These are phyloP conservation scores for Penicillium decumbens DNA, from an alignment of 2,329 filamentous ascomycete genomes.

Conservation along the genomic window DNA sequence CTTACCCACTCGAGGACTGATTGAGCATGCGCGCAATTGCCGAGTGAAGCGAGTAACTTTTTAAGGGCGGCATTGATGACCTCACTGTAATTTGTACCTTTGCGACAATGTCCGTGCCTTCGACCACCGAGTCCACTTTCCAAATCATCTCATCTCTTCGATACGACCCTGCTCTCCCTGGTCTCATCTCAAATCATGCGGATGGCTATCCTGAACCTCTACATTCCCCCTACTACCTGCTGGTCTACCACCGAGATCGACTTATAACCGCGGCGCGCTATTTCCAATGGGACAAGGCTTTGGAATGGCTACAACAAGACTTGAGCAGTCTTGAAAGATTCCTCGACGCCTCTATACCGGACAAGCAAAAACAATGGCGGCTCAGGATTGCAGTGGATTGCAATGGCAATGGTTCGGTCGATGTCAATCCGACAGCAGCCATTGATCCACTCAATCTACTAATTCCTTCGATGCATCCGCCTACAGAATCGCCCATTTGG, in stretches of 20 bases:
- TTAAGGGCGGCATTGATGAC: constrained; percentile 18
- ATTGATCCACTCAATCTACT: constrained; percentile 27
- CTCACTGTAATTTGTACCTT: constrained; percentile 4
- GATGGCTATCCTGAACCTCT: constrained; percentile 36
- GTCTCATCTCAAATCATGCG: constrained; percentile 26
- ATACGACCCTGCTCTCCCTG: constrained; percentile 59
- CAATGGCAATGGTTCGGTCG: constrained; percentile 30
- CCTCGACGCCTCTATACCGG: constrained; percentile 32
- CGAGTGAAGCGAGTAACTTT: constrained; percentile 9
- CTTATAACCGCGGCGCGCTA: constrained; percentile 58
- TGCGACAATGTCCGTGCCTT: constrained; percentile 11
- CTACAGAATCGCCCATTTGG: constrained; percentile 36
- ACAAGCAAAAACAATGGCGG: constrained; percentile 35
- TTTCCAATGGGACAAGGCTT: constrained; percentile 45
- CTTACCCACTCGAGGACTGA: neutral
- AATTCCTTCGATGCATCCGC: constrained; percentile 18
- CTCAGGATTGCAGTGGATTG: constrained; percentile 34
- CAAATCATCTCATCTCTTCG: constrained; percentile 67
- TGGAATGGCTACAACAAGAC: constrained; percentile 28
- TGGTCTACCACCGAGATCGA: constrained; percentile 71
- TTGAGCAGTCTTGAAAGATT: constrained; percentile 26
- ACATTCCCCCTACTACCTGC: constrained; percentile 68
- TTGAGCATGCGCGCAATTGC: neutral
- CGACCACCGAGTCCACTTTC: constrained; percentile 40
- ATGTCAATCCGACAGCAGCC: constrained; percentile 28